phyloP scores from a whole-genome alignment of 345 rosid species.

The Moricandia arvensis region DNA sequence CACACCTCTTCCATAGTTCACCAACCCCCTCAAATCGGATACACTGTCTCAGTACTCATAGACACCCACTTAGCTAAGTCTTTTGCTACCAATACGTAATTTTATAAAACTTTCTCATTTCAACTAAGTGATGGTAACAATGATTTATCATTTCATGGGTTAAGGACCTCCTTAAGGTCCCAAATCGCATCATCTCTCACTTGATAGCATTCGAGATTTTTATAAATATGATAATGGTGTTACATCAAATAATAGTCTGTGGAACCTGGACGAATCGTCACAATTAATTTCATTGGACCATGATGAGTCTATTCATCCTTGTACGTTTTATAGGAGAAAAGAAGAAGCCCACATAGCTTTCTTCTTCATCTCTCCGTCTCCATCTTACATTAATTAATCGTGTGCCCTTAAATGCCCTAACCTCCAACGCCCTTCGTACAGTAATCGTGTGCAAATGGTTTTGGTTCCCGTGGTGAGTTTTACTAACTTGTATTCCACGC shows the following conservation, averaged over 20 bases:
- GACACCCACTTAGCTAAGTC: neutral
- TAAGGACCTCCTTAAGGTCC: neutral
- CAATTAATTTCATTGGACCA: neutral
- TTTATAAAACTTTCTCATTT: neutral
- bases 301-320: neutral
- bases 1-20: neutral
- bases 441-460: neutral
- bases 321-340: neutral
- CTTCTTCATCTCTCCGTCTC: slow-evolving; percentile 8
- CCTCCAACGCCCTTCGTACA: neutral
- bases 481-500: neutral
- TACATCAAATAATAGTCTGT: neutral
- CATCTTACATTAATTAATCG: slow-evolving; percentile 8
- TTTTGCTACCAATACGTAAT: neutral
- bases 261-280: neutral
- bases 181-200: neutral
- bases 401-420: slow-evolving; percentile 16
- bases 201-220: too few relatives aligned
- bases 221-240: neutral
- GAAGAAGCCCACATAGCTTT: neutral
- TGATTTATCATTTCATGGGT: neutral
- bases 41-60: neutral
- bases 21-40: slow-evolving; percentile 13
- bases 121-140: neutral
- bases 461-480: neutral